A percentile compares a stretch with the other conserved stretches of the same genome.
phyloP scores from a whole-genome alignment of 2,329 filamentous ascomycete species.

The Penicillium sp. region DNA sequence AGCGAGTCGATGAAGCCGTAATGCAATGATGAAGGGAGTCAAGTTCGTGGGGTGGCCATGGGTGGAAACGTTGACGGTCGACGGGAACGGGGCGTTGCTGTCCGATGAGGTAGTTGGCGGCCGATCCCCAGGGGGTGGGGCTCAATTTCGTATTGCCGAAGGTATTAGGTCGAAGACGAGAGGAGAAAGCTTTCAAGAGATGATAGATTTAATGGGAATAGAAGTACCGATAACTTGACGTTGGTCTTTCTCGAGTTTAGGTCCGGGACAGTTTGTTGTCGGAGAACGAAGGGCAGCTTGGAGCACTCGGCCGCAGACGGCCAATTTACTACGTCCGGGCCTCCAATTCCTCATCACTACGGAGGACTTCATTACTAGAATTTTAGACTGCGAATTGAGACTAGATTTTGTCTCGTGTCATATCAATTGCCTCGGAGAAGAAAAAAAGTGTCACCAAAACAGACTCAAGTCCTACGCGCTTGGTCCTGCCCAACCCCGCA shows the following conservation, averaged over 20 bases:
- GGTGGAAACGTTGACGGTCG: constrained; percentile 7
- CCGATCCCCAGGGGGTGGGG: constrained; percentile 26
- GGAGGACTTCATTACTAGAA: not conserved
- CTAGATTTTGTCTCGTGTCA: not conserved
- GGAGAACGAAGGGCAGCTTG: constrained; percentile 6
- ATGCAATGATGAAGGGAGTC: not conserved
- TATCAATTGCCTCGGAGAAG: constrained; percentile 10
- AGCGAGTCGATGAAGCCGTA: not conserved
- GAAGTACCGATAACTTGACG: not conserved
- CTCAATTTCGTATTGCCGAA: not conserved
- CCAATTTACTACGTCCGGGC: not conserved
- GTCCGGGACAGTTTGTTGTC: not conserved
- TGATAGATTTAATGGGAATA: not conserved
- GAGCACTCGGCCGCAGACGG: constrained; percentile 3
- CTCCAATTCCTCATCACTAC: not conserved
- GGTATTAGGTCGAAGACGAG: not conserved
- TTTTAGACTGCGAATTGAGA: constrained; percentile 2
- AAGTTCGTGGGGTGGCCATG: constrained; percentile 13
- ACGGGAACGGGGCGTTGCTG: constrained; percentile 21
- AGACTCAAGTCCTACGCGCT: constrained; percentile 8
- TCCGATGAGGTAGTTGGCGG: constrained; percentile 25
- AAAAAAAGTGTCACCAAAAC: not conserved
- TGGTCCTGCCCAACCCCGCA: constrained; percentile 17
- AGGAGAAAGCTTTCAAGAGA: too few species aligned
- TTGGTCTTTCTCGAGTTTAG: not conserved